Evolutionary conservation across 2,329 filamentous ascomycete species (phyloP), one percentile per base, ranked within the genome.

Genomic region (Cryphonectria naterciae): DNA sequence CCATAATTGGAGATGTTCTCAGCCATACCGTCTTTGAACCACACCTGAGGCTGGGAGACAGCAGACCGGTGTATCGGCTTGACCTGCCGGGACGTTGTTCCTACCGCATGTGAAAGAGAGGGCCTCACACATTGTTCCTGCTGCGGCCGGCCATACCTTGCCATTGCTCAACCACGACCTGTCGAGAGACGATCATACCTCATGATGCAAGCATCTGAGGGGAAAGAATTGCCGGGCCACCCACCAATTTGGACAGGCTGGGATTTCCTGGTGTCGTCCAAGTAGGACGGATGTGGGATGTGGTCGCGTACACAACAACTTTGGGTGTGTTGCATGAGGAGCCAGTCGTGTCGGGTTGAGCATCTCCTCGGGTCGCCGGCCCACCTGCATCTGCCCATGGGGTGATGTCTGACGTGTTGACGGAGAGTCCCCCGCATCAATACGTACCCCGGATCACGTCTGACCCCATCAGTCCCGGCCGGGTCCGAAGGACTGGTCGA

Each of bases 401-500:
- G 32, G 60, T 62, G 60, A 62, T 62, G n/a, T 17, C 60, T 62
- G 60, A 35, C 60, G 60, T 62, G 60, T 62, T 62, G 11, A 62
- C 60, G 19, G 7, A 37, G 22, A 17, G 10, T n/a, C 60, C 60
- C 60, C 28, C 60, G 35, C 60, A 62, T 62, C 60, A 22, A 62
- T 62, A 39, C 35, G 37, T 35, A 62, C 22, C 32, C 22, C 37
- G 35, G 25, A 19, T 32, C 25, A 8, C 25, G 25, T 58, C 54
- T 58, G 54, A 19, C 25, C 13, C 54, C 54, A 32, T 19, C 54
- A n/a, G 10, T 49, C 46, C 46, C 46, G 46, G 46, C 17, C 60
- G 41, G 22, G 19, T 62, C 37, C 60, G 35, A 62, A 6, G 13
- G 6, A 39, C 15, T 58, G 15, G 43, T 46, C n/a, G 25, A 56